A percentile compares a stretch with the other conserved stretches of the same genome.
phyloP scores from a whole-genome alignment of 345 rosid species.

The Populus tremula region DNA sequence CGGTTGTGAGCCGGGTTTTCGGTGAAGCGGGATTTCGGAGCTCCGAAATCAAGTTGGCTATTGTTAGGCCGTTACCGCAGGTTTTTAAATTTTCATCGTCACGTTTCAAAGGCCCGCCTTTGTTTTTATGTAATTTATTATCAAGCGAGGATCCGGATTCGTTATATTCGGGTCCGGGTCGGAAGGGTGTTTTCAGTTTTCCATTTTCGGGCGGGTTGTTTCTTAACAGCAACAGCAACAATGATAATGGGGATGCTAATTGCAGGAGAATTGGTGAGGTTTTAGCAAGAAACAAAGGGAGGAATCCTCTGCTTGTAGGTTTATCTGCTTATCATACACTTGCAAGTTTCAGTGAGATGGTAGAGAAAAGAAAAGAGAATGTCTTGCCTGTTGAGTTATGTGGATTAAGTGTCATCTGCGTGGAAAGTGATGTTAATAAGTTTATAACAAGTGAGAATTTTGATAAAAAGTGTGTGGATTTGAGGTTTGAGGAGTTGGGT shows the following conservation, averaged over 20 bases:
- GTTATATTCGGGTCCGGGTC: conserved; percentile 12
- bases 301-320: conserved; percentile 54
- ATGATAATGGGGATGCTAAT: conserved; percentile 39
- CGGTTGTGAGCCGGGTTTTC: conserved; percentile 61
- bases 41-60: conserved; percentile 55
- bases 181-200: conserved; percentile 32
- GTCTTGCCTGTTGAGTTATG: conserved; percentile 38
- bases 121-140: conserved; percentile 41
- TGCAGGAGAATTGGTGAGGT: conserved; percentile 41
- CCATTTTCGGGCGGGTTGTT: conserved; percentile 22
- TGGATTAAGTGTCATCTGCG: conserved; percentile 37
- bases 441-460: conserved; percentile 14
- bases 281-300: conserved; percentile 29
- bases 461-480: conserved; percentile 21
- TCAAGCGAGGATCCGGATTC: not conserved
- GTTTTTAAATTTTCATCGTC: not conserved
- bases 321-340: conserved; percentile 44
- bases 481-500: conserved; percentile 36
- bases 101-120: conserved; percentile 29
- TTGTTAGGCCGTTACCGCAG: conserved; percentile 49
- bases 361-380: conserved; percentile 15
- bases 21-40: conserved; percentile 69
- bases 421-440: conserved; percentile 43
- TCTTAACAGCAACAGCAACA: not conserved
- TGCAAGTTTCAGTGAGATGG: conserved; percentile 24